Evolutionary conservation across 2,329 filamentous ascomycete species (phyloP), one percentile per base, ranked within the genome.

Genomic region (Tolypocladium nubicola): DNA sequence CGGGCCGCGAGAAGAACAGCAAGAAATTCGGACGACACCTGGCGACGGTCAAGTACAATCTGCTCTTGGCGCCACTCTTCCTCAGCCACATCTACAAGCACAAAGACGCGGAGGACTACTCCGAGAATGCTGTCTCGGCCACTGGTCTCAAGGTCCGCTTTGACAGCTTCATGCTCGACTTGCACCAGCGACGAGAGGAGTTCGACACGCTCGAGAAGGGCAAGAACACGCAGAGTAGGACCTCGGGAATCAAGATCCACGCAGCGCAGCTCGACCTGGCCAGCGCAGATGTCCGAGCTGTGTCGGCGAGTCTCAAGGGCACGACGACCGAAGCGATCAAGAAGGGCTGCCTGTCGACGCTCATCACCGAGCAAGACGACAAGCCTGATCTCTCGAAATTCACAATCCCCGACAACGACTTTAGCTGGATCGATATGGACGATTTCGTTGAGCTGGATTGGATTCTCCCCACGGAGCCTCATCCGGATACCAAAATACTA

Each of bases 361-460:
- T 83, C 56, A 75, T 80, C 53, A 74, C 75, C 4, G 78, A 83
- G 56, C 73, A 80, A 55, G 81, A 84, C 33, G 79, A 81, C 10
- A 81, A 81, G 9, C 82, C 82, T 3, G 87, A 93, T 68, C 78
- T 96, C 54, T 96, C 92, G 0, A 87, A 88, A 56, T 99, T 99
- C 68, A 93, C 87, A 0, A 99, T 99, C 54, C 93, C 94, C 0
- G 94, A 99, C 69, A 89, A 95, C 56, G 94, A 99, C 67, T 86
- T 91, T 63, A 91, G 87, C 57, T 99, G 94, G 94, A 92, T 99
- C 61, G 94, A 99, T 67, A 97, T 99, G 91, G 94, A 99, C 68
- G 94, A 99, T 69, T 99, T 99, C 72, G 92, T 99, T 37, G 94
- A 99, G 70, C 76, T 99, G 26, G 95, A 97, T 69, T 97, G 93